phyloP scores from a whole-genome alignment of 139 green algal genomes.

The Coccomyxa sp. region DNA sequence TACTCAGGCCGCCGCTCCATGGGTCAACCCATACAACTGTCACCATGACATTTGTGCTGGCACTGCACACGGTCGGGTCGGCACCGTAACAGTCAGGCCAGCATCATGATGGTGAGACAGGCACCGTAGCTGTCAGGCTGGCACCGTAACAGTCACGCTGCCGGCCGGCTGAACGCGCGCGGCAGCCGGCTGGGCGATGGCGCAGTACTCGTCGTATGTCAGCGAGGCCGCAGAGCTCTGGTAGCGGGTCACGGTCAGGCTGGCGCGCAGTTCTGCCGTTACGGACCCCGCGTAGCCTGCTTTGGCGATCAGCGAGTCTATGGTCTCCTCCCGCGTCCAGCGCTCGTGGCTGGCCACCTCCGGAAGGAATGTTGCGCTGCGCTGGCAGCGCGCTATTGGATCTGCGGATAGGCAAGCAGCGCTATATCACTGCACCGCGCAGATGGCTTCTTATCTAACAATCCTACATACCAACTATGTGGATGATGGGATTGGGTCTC shows the following conservation, averaged over 20 bases:
- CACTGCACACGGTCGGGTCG: too few relatives aligned
- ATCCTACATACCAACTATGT: not conserved
- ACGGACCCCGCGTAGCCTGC: constrained; percentile 36
- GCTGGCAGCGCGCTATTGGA: constrained; percentile 28
- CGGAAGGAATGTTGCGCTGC: constrained; percentile 77
- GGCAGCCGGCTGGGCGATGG: not conserved
- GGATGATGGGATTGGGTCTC: too few relatives aligned
- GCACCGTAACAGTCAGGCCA: too few relatives aligned
- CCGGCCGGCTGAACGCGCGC: not conserved
- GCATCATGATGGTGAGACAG: too few relatives aligned
- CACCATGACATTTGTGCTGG: too few relatives aligned
- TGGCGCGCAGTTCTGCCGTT: constrained; percentile 14
- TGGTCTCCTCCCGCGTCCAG: constrained; percentile 46
- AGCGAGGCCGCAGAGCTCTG: constrained; percentile 26
- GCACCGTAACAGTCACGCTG: not conserved
- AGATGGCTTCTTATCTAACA: not conserved
- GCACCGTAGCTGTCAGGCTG: not conserved
- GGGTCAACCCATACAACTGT: too few relatives aligned
- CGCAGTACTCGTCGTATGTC: constrained; percentile 26
- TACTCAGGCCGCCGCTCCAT: too few relatives aligned
- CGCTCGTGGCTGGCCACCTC: constrained; percentile 66
- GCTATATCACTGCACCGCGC: not conserved
- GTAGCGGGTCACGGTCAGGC: constrained; percentile 48
- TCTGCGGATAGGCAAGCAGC: constrained; percentile 15
- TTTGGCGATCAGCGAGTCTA: constrained; percentile 68